phyloP scores from a whole-genome alignment of 1,284 basidiomycete genomes.

The Phellopilus nigrolimitatus region DNA sequence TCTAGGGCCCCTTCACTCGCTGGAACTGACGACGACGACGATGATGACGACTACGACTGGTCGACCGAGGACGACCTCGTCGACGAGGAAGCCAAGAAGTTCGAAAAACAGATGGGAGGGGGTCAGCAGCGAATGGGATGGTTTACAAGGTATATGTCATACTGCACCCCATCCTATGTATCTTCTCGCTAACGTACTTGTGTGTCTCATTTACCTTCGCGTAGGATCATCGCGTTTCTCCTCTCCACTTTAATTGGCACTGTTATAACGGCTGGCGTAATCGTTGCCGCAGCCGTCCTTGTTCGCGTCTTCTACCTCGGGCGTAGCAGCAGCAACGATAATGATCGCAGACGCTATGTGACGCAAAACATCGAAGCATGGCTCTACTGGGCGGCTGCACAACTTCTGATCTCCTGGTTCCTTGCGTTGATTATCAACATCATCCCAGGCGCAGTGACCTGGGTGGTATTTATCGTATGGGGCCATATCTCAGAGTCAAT shows the following conservation, averaged over 20 bases:
- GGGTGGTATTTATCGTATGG: constrained; percentile 56
- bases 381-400: constrained; percentile 75
- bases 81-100: constrained; percentile 65
- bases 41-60: constrained; percentile 60
- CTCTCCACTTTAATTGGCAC: constrained; percentile 72
- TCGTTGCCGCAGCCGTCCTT: constrained; percentile 56
- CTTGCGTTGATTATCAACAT: constrained; percentile 67
- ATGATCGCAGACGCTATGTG: constrained; percentile 52
- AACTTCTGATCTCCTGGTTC: constrained; percentile 70
- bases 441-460: constrained; percentile 48
- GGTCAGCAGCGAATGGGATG: constrained; percentile 48
- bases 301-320: constrained; percentile 67
- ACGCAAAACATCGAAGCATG: constrained; percentile 68
- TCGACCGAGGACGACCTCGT: constrained; percentile 67
- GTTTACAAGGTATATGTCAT: constrained; percentile 45
- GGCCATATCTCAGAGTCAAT: constrained; percentile 67
- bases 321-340: constrained; percentile 37
- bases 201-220: constrained; percentile 6
- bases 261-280: constrained; percentile 52
- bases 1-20: constrained; percentile 45
- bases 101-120: constrained; percentile 52
- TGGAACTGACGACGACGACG: constrained; percentile 56
- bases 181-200: background rate
- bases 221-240: constrained; percentile 49
- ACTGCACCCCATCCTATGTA: background rate